A percentile compares a stretch with the other conserved stretches of the same genome.
Conservation (phyloP, 106 monocot genomes). For the Platanthera guangdongensis region DNA sequence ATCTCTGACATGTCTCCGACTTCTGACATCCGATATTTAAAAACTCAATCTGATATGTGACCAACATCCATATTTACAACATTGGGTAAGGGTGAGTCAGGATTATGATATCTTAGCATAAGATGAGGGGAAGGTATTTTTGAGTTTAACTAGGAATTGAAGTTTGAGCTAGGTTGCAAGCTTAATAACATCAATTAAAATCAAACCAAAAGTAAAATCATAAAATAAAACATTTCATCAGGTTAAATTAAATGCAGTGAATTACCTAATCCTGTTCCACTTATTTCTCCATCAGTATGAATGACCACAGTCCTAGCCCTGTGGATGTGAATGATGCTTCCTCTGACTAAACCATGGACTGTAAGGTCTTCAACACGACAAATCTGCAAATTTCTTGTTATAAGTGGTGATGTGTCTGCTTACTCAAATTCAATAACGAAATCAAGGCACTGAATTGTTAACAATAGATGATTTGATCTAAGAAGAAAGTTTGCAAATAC, state of each 20-base stretch:
- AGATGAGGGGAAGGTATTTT: neutral
- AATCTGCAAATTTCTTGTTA: conserved; percentile 39
- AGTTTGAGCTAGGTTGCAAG: neutral
- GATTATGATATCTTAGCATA: neutral
- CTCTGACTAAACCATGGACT: conserved; percentile 59
- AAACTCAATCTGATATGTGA: too few relatives aligned
- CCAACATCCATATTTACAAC: too few relatives aligned
- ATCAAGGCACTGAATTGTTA: neutral
- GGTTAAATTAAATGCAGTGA: conserved; percentile 4
- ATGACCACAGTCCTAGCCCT: conserved; percentile 82
- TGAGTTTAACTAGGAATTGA: neutral
- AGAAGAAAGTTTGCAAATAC: neutral
- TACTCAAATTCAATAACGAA: neutral
- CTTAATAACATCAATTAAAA: neutral
- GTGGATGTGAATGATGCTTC: conserved; percentile 84
- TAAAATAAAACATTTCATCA: neutral
- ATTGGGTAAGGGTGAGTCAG: neutral
- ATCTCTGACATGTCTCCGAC: too few relatives aligned
- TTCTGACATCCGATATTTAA: too few relatives aligned
- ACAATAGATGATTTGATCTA: neutral
- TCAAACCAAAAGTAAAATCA: neutral
- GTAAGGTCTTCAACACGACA: conserved; percentile 83
- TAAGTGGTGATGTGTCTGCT: neutral
- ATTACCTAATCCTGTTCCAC: conserved; percentile 84
- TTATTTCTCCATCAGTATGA: conserved; percentile 46